phyloP scores from a whole-genome alignment of 352 stramenopile genomes.

The Globisporangium parvum region DNA sequence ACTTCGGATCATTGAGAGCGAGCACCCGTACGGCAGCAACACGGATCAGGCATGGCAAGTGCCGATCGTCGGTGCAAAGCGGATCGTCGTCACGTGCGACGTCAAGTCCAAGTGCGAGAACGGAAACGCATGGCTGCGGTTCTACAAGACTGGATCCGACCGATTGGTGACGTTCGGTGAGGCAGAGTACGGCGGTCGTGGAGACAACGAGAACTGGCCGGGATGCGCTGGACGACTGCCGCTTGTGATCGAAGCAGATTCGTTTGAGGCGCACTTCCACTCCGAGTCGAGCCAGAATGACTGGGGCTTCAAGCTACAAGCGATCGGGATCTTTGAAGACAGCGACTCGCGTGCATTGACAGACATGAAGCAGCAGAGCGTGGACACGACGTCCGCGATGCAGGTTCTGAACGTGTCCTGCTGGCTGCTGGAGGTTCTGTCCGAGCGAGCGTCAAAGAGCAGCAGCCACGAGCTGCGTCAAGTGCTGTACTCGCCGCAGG shows the following conservation, averaged over 20 bases:
- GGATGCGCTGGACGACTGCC: conserved; percentile 56
- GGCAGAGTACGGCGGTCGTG: conserved; percentile 54
- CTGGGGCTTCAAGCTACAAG: conserved; percentile 88
- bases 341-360: not conserved
- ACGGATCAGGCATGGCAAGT: conserved; percentile 63
- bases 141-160: conserved; percentile 59
- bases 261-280: conserved; percentile 79
- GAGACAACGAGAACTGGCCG: conserved; percentile 73
- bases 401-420: conserved; percentile 26
- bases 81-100: conserved; percentile 72
- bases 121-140: conserved; percentile 54
- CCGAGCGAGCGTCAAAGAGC: not conserved
- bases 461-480: not conserved
- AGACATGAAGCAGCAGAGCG: not conserved
- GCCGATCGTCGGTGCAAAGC: conserved; percentile 53
- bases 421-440: conserved; percentile 27
- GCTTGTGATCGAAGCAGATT: conserved; percentile 62
- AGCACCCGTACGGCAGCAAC: conserved; percentile 69
- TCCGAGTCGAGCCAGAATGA: conserved; percentile 79
- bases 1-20: conserved; percentile 54
- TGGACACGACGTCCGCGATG: conserved; percentile 14
- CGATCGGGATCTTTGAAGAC: conserved; percentile 53
- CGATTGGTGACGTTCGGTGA: conserved; percentile 42
- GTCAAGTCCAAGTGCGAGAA: conserved; percentile 59
- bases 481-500: conserved; percentile 22